These are phyloP conservation scores for Infundibulicybe gibba DNA, from an alignment of 768 basidiomycete species.

Conservation along the genomic window DNA sequence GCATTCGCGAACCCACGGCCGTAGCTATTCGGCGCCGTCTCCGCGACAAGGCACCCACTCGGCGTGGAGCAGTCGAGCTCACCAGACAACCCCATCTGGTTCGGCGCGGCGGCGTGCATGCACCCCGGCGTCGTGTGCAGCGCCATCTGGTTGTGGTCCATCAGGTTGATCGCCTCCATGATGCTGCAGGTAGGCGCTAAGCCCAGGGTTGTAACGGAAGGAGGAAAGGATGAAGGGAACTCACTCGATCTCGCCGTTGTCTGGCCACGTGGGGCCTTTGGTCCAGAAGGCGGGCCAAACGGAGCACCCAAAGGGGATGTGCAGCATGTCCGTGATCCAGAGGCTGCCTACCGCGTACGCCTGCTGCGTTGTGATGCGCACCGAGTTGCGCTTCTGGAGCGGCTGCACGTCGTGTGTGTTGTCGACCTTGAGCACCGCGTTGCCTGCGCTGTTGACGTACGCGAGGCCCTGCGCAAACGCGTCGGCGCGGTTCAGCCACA, in stretches of 20 bases:
- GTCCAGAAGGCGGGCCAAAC: conserved; percentile 54
- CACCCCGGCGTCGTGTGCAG: conserved; percentile 64
- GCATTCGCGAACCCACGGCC: conserved; percentile 62
- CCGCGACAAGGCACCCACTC: conserved; percentile 64
- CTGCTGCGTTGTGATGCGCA: conserved; percentile 41
- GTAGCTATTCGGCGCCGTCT: conserved; percentile 58
- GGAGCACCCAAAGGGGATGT: conserved; percentile 50
- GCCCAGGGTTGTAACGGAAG: background rate
- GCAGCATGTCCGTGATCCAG: conserved; percentile 40
- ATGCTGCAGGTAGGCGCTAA: conserved; percentile 54
- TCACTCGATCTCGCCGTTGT: conserved; percentile 45
- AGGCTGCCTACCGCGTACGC: conserved; percentile 40
- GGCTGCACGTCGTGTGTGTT: conserved; percentile 53
- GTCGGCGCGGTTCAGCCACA: conserved; percentile 46
- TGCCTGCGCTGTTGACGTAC: conserved; percentile 56
- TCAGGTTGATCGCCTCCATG: conserved; percentile 79
- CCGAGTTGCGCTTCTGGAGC: conserved; percentile 54
- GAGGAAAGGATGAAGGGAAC: background rate
- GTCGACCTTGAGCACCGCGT: conserved; percentile 74
- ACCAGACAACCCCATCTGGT: conserved; percentile 45
- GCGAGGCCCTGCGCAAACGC: conserved; percentile 49
- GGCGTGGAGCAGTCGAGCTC: conserved; percentile 55
- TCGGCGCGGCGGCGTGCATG: conserved; percentile 27
- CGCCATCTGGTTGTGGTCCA: conserved; percentile 68
- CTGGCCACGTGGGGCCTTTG: conserved; percentile 37